Base-by-base conservation (phyloP, 345 rosid genomes). In the Stellera chamaejasme region DNA sequence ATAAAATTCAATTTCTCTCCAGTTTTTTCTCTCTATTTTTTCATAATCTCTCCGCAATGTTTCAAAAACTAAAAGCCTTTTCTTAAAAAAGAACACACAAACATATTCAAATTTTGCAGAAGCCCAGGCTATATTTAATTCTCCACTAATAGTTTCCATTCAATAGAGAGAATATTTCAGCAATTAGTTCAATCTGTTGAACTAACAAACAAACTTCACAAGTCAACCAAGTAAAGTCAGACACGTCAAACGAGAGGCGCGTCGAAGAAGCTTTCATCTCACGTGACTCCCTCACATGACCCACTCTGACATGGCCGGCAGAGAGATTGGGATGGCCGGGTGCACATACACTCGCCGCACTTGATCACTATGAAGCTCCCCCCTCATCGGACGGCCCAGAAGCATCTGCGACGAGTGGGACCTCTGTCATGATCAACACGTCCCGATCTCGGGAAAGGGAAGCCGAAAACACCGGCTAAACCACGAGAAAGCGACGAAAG, bases 291-390 rank as follows among this genome's bases (percentile, higher is more conserved):
- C 43, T 50, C 77, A 67, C 68, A 13, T 60, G 78, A 66, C 60
- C 59, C 58, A 2, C 15, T 45, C 68, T 58, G 69, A 68, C 71
- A 67, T 48, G 77, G 77, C 68, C 64, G 68, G 69, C 64, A 14
- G 4, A 14, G 2, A 6, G 13, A 50, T 47, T 66, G 72, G 66
- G 48, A 8, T 51, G n/a, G 23, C 63, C 25, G 6, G 41, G 48
- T 14, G 53, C 43, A 26, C 39, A 28, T 11, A 0, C 23, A 45
- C 28, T 19, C 50, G 5, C 50, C 6, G 26, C 57, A 27, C 25
- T 50, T 1, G 11, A 61, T 27, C 15, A 57, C 39, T 0, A 45
- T 14, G 14, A 60, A 51, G 58, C 28, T 42, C 11, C 11, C 14
- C 10, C 42, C 16, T 28, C 45, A 65, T 58, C 60, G 0, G 26